phyloP scores from a whole-genome alignment of 2,329 filamentous ascomycete genomes.

The Monilinia fructigena region DNA sequence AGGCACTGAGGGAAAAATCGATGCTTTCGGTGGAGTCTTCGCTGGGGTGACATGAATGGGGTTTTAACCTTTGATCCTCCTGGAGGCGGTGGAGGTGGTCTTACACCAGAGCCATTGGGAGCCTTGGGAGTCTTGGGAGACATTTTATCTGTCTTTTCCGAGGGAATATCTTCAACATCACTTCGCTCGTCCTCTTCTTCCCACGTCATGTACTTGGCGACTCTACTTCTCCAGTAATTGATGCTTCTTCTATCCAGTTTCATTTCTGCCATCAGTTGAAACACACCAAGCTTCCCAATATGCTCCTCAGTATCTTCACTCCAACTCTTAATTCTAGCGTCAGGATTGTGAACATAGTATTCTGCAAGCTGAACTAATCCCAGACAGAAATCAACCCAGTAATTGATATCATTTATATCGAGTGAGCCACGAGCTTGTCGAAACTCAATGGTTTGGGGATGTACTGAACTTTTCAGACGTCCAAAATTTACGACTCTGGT shows the following conservation, averaged over 20 bases:
- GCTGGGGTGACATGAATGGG: background rate
- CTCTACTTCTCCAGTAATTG: conserved; percentile 6
- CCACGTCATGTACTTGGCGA: conserved; percentile 8
- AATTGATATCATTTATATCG: conserved; percentile 25
- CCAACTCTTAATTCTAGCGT: conserved; percentile 24
- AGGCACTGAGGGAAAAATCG: background rate
- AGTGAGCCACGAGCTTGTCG: conserved; percentile 33
- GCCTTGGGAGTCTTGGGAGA: background rate
- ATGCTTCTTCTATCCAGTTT: background rate
- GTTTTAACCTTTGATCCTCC: background rate
- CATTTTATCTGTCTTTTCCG: background rate
- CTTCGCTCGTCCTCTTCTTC: conserved; percentile 9
- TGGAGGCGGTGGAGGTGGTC: background rate
- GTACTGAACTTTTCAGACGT: conserved; percentile 1
- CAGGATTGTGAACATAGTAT: conserved; percentile 25
- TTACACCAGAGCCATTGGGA: background rate
- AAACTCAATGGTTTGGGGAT: conserved; percentile 33
- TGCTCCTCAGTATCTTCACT: background rate
- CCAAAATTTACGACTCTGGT: conserved; percentile 30
- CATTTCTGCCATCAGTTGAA: conserved; percentile 8
- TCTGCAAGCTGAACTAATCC: conserved; percentile 30
- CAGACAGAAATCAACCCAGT: conserved; percentile 35
- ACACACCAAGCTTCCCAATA: background rate
- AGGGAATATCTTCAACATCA: conserved; percentile 8
- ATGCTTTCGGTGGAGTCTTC: background rate